These are phyloP conservation scores for Teunomyces stri DNA, from an alignment of 805 yeast genomes.

Conservation along the genomic window DNA sequence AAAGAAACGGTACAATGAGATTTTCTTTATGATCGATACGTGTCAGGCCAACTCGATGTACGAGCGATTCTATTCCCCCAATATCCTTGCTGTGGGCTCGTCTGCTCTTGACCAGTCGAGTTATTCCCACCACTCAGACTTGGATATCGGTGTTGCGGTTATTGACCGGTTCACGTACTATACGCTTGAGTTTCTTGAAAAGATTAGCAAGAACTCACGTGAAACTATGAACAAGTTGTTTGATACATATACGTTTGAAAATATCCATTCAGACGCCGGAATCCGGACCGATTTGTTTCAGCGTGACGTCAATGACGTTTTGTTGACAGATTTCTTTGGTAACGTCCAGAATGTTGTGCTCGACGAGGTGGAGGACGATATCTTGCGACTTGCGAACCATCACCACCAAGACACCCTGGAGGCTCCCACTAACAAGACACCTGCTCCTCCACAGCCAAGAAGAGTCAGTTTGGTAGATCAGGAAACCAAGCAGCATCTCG, in stretches of 20 bases:
- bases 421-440: constrained; percentile 7
- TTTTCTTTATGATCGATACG: constrained; percentile 96
- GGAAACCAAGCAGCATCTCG: not conserved
- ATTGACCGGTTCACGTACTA: constrained; percentile 94
- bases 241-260: constrained; percentile 77
- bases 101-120: constrained; percentile 85
- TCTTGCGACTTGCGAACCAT: constrained; percentile 35
- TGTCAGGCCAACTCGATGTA: constrained; percentile 99
- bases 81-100: constrained; percentile 89
- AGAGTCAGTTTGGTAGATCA: not conserved
- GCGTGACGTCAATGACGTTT: constrained; percentile 64
- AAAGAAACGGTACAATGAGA: constrained; percentile 91
- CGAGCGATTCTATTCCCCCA: constrained; percentile 87
- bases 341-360: constrained; percentile 76
- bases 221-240: constrained; percentile 80
- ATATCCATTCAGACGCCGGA: constrained; percentile 93
- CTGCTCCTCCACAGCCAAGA: not conserved
- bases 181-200: constrained; percentile 84
- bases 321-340: constrained; percentile 92
- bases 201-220: constrained; percentile 70
- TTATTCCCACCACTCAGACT: constrained; percentile 93
- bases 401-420: constrained; percentile 22
- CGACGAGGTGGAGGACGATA: constrained; percentile 55
- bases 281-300: constrained; percentile 75
- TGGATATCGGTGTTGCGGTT: constrained; percentile 95